Evolutionary conservation across 441 rosid species (phyloP).

Genomic region (Daphne laureola): DNA sequence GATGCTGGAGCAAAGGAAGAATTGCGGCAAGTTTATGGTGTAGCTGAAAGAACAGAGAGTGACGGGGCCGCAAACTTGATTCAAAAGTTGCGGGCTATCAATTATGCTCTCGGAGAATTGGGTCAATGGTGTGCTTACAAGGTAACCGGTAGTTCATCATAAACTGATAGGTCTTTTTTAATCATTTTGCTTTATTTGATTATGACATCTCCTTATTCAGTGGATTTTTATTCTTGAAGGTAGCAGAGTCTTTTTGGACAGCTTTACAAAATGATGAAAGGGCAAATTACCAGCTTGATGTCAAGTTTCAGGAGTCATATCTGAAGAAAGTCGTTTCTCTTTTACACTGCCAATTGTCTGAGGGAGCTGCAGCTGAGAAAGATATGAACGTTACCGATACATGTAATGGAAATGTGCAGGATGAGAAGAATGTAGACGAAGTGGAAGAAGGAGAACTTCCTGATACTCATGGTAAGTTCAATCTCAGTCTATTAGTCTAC

Average conservation of each 20-base stretch:
- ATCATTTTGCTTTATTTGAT: constrained; percentile 1
- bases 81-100: constrained; percentile 92
- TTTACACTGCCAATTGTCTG: constrained; percentile 79
- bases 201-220: too few species aligned
- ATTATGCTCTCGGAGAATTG: constrained; percentile 89
- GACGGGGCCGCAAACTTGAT: constrained; percentile 97
- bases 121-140: constrained; percentile 99
- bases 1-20: constrained; percentile 99
- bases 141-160: constrained; percentile 35
- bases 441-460: constrained; percentile 99
- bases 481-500: constrained; percentile 4
- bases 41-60: constrained; percentile 96
- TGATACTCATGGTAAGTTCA: constrained; percentile 69
- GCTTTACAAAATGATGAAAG: constrained; percentile 96
- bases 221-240: constrained; percentile 38
- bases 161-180: neutral
- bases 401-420: constrained; percentile 29
- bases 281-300: constrained; percentile 89
- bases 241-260: constrained; percentile 84
- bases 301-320: constrained; percentile 93
- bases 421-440: constrained; percentile 44
- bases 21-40: constrained; percentile 93
- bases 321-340: constrained; percentile 71
- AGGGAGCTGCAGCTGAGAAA: constrained; percentile 81
- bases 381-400: constrained; percentile 33